A percentile compares a stretch with the other conserved stretches of the same genome.
These are phyloP conservation scores for Botryosphaeria dothidea DNA, from an alignment of 2,329 filamentous ascomycete species.

Conservation along the genomic window DNA sequence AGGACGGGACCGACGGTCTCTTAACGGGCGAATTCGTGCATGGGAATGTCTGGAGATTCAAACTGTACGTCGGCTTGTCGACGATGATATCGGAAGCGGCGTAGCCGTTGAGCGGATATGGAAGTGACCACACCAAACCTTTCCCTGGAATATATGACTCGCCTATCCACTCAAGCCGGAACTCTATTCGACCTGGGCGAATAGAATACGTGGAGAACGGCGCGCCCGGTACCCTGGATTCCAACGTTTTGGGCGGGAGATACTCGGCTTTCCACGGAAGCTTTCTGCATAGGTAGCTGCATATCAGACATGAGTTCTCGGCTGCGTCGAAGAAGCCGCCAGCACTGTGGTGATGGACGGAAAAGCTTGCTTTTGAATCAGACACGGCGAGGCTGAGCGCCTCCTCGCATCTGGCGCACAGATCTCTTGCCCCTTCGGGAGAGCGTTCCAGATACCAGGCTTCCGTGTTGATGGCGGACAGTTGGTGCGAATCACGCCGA, in stretches of 20 bases:
- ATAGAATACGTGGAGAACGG: not conserved
- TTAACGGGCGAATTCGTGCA: not conserved
- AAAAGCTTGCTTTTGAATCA: not conserved
- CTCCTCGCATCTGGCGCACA: not conserved
- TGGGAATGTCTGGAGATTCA: not conserved
- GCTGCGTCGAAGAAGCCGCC: not conserved
- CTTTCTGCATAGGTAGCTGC: not conserved
- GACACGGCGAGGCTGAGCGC: not conserved
- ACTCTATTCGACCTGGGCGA: not conserved
- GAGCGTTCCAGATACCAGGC: not conserved
- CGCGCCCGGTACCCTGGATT: not conserved
- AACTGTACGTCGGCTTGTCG: not conserved
- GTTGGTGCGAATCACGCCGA: not conserved
- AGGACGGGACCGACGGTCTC: not conserved
- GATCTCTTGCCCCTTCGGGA: not conserved
- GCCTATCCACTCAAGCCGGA: not conserved
- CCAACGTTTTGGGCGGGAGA: not conserved
- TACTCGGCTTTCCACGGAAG: not conserved
- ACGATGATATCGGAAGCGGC: not conserved
- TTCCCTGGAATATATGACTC: not conserved
- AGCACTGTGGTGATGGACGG: not conserved
- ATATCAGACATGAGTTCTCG: not conserved
- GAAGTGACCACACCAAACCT: not conserved
- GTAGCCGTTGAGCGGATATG: not conserved
- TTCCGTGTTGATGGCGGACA: not conserved